Percentiles rank a stretch among this genome's conserved stretches.
Evolutionary conservation across 768 basidiomycete species (phyloP).

Genomic region (Lactarius pseudohatsudake): DNA sequence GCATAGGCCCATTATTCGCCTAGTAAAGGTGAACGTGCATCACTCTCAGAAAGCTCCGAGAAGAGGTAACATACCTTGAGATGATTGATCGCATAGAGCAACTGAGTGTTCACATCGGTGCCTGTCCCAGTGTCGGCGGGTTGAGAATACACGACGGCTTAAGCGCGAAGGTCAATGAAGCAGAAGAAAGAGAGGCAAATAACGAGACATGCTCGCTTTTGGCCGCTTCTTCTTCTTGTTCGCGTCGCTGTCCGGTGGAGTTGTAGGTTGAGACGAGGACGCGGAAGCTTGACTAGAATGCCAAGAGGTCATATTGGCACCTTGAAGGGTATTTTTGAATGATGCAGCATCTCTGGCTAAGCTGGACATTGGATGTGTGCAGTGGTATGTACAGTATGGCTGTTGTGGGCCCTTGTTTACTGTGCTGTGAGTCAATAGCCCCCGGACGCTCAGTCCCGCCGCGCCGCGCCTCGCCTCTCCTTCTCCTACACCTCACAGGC

Average conservation of each 20-base stretch:
- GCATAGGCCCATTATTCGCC: constrained; percentile 77
- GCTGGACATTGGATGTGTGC: constrained; percentile 52
- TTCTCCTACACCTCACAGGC: constrained; percentile 12
- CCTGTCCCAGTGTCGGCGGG: constrained; percentile 84
- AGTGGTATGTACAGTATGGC: not conserved
- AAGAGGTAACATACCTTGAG: constrained; percentile 57
- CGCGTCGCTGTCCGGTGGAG: constrained; percentile 26
- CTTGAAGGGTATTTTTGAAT: constrained; percentile 63
- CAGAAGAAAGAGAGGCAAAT: constrained; percentile 28
- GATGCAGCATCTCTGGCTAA: constrained; percentile 69
- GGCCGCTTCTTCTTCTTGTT: constrained; percentile 54
- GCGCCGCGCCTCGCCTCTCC: not conserved
- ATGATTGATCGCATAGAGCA: constrained; percentile 79
- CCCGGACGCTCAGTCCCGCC: not conserved
- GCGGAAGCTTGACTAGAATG: constrained; percentile 48
- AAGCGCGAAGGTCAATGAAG: constrained; percentile 28
- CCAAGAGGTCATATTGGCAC: constrained; percentile 75
- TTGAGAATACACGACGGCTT: constrained; percentile 82
- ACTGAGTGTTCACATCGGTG: constrained; percentile 80
- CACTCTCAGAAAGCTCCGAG: not conserved
- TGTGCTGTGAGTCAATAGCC: not conserved
- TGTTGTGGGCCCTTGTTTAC: constrained; percentile 18
- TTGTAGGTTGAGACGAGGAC: constrained; percentile 44
- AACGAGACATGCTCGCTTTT: constrained; percentile 55
- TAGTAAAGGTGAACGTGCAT: constrained; percentile 31